Conservation (phyloP, 306 rosid species). For the cucumber (Cucumis sativus) region DNA sequence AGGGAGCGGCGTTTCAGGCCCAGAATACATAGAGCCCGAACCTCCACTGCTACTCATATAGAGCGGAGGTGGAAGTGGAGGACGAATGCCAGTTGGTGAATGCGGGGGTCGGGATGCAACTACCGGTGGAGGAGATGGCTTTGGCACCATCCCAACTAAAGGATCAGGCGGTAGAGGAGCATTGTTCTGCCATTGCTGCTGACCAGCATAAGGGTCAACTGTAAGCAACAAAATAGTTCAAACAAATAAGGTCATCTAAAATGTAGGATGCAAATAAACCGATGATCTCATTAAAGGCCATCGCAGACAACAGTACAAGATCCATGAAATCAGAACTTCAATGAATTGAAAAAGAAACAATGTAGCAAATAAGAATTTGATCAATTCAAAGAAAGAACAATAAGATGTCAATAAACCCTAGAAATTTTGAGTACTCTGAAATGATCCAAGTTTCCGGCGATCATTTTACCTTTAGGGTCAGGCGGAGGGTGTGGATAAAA, state of each 20-base stretch:
- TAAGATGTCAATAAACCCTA: neutral
- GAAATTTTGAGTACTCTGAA: neutral
- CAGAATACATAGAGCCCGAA: slow-evolving; percentile 82
- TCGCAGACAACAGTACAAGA: neutral
- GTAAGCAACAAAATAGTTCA: neutral
- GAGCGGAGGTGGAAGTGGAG: neutral
- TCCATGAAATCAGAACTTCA: neutral
- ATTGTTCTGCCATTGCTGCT: slow-evolving; percentile 47
- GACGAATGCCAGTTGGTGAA: slow-evolving; percentile 13
- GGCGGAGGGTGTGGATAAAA: slow-evolving; percentile 38
- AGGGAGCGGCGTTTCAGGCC: slow-evolving; percentile 42
- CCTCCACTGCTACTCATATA: slow-evolving; percentile 66
- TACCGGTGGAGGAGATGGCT: slow-evolving; percentile 45
- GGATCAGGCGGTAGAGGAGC: slow-evolving; percentile 49
- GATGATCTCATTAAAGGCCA: neutral
- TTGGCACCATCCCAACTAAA: slow-evolving; percentile 25
- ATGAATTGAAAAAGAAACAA: neutral
- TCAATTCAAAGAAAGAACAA: neutral
- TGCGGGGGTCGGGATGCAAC: slow-evolving; percentile 40
- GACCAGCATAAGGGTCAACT: slow-evolving; percentile 43
- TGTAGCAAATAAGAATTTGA: neutral
- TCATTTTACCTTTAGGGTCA: slow-evolving; percentile 52
- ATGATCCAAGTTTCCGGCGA: neutral
- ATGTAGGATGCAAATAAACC: neutral
- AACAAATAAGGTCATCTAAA: neutral